Conservation (phyloP, 495 filamentous ascomycete species). For the Achaetomiella virescens region DNA sequence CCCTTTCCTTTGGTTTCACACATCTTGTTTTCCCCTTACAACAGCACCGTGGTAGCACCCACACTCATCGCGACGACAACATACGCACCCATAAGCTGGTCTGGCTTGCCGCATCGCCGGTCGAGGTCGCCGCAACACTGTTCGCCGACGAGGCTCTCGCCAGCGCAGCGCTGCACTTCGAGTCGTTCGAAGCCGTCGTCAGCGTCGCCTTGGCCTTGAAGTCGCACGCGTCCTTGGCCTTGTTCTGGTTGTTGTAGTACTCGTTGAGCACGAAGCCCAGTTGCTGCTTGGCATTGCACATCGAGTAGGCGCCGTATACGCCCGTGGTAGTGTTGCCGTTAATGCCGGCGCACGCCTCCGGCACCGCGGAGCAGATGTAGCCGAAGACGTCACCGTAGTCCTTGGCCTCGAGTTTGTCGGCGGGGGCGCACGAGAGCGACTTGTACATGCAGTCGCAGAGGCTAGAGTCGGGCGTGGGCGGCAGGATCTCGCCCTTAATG, state of each 20-base stretch:
- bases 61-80: conserved; percentile 51
- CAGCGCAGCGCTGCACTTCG: conserved; percentile 30
- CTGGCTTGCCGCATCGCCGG: conserved; percentile 23
- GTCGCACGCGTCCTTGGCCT: conserved; percentile 57
- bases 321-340: conserved; percentile 62
- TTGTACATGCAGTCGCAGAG: conserved; percentile 80
- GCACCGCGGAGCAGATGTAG: conserved; percentile 59
- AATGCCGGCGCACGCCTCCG: conserved; percentile 60
- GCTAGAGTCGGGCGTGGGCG: conserved; percentile 66
- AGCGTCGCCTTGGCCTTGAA: conserved; percentile 49
- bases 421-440: conserved; percentile 63
- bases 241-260: conserved; percentile 66
- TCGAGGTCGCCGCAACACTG: conserved; percentile 39
- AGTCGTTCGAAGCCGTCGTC: conserved; percentile 6
- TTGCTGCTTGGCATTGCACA: conserved; percentile 74
- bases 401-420: conserved; percentile 37
- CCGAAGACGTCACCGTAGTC: conserved; percentile 63
- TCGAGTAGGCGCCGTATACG: conserved; percentile 80
- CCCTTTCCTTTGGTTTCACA: too few species aligned
- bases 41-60: conserved; percentile 68
- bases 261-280: conserved; percentile 73
- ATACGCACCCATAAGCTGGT: conserved; percentile 28
- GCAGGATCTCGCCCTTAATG: conserved; percentile 59
- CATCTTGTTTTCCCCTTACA: too few species aligned
- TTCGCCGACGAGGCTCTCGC: conserved; percentile 41